phyloP scores from a whole-genome alignment of 2,329 filamentous ascomycete species.

The Calonectria pteridis region DNA sequence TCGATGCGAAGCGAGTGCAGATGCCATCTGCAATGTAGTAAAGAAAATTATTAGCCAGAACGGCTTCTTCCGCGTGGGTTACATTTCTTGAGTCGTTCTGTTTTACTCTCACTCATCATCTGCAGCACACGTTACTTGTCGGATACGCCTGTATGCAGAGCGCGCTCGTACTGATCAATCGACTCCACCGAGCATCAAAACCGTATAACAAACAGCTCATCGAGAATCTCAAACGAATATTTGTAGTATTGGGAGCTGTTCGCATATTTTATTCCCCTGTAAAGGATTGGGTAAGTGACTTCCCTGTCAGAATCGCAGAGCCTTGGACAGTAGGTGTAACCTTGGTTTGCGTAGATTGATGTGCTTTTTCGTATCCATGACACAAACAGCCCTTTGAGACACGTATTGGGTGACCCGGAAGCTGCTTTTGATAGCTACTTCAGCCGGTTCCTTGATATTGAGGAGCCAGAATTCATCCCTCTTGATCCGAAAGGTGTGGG shows the following conservation, averaged over 20 bases:
- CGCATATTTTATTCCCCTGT: slow-evolving; percentile 5
- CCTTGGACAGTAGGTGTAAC: neutral
- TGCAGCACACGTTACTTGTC: slow-evolving; percentile 6
- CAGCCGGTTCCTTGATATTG: slow-evolving; percentile 4
- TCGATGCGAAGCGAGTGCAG: slow-evolving; percentile 26
- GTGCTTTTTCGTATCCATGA: slow-evolving; percentile 8
- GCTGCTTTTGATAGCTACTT: slow-evolving; percentile 10
- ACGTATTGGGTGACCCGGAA: neutral
- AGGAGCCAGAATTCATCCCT: slow-evolving; percentile 10
- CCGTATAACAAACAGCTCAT: slow-evolving; percentile 1
- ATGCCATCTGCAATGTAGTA: slow-evolving; percentile 20
- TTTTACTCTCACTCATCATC: neutral
- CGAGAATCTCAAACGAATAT: slow-evolving; percentile 7
- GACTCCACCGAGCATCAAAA: slow-evolving; percentile 1
- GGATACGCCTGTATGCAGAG: slow-evolving; percentile 21
- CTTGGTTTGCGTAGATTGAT: neutral
- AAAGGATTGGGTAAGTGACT: slow-evolving; percentile 9
- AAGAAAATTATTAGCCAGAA: slow-evolving; percentile 2
- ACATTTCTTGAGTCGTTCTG: neutral
- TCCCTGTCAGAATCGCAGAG: neutral
- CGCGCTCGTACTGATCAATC: slow-evolving; percentile 6
- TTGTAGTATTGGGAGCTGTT: neutral
- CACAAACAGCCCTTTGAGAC: neutral
- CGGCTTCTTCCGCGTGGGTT: slow-evolving; percentile 12
- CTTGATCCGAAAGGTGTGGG: neutral